Conservation (phyloP, 495 filamentous ascomycete species). For the Talaromyces nanjingensis region DNA sequence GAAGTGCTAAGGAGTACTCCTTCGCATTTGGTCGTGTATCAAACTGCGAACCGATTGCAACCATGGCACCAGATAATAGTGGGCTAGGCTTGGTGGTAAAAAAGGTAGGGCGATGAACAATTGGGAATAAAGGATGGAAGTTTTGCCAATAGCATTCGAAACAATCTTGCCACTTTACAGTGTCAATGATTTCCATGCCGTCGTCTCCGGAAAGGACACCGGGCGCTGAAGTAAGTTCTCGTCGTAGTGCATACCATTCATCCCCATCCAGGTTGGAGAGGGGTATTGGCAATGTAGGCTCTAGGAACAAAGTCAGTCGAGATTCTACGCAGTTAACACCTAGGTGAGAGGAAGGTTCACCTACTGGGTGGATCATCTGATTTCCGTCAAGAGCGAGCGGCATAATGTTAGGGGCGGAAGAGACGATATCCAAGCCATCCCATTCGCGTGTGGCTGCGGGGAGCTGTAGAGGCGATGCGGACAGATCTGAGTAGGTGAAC, state of each 20-base stretch:
- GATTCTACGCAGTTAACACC: background rate
- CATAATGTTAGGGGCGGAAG: slow-evolving; percentile 24
- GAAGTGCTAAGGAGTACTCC: slow-evolving; percentile 24
- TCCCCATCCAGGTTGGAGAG: slow-evolving; percentile 33
- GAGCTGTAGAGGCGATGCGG: slow-evolving; percentile 32
- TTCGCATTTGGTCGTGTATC: slow-evolving; percentile 24
- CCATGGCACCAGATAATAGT: slow-evolving; percentile 31
- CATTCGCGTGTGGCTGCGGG: slow-evolving; percentile 29
- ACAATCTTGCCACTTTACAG: slow-evolving; percentile 29
- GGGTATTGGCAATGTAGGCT: slow-evolving; percentile 36
- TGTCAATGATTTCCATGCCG: slow-evolving; percentile 27
- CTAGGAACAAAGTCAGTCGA: slow-evolving; percentile 10
- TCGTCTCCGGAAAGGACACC: slow-evolving; percentile 22
- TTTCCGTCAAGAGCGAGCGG: slow-evolving; percentile 28
- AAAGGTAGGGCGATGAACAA: slow-evolving; percentile 33
- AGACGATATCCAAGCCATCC: slow-evolving; percentile 22
- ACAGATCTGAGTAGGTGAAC: slow-evolving; percentile 29
- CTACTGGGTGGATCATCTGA: slow-evolving; percentile 29
- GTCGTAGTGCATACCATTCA: slow-evolving; percentile 33
- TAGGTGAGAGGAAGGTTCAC: slow-evolving; percentile 13
- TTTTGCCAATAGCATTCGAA: slow-evolving; percentile 34
- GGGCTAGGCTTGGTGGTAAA: slow-evolving; percentile 20
- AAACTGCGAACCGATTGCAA: slow-evolving; percentile 34
- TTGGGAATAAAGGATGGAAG: slow-evolving; percentile 33
- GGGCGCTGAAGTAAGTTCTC: slow-evolving; percentile 25